Conservation (phyloP, 768 basidiomycete genomes). For the Naganishia friedmannii region DNA sequence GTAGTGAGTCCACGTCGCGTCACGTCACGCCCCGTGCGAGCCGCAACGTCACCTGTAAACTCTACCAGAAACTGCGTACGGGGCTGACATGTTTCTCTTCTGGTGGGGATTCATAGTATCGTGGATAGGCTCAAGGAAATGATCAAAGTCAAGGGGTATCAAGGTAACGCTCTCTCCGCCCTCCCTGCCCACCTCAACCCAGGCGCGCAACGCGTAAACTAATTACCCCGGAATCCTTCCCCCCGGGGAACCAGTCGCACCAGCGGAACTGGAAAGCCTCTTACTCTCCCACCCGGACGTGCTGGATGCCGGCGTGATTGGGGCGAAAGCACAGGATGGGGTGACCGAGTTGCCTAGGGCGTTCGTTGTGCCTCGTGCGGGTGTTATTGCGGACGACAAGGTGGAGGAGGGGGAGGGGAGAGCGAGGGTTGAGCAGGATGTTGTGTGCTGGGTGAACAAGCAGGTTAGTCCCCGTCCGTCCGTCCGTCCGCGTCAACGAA, state of each 20-base stretch:
- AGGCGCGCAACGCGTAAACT: too few species aligned
- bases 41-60: too few species aligned
- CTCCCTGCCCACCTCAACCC: background rate
- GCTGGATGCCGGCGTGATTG: conserved; percentile 77
- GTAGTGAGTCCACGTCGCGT: conserved; percentile 58
- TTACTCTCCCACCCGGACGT: conserved; percentile 72
- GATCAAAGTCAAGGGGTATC: conserved; percentile 66
- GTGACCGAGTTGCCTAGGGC: conserved; percentile 74
- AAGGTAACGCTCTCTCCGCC: conserved; percentile 58
- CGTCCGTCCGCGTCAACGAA: too few species aligned
- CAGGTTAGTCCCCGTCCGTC: conserved; percentile 52
- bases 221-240: background rate
- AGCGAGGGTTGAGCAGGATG: conserved; percentile 56
- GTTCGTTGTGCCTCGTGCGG: conserved; percentile 50
- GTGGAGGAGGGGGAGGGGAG: conserved; percentile 46
- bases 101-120: conserved; percentile 34
- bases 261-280: conserved; percentile 77
- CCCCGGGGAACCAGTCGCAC: conserved; percentile 61
- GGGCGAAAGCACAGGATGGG: conserved; percentile 63
- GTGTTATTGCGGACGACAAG: background rate
- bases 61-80: too few species aligned
- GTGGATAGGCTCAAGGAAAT: conserved; percentile 54
- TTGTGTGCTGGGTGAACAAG: conserved; percentile 64
- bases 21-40: too few species aligned
- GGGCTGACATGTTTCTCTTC: background rate